phyloP scores from a whole-genome alignment of 2,329 filamentous ascomycete species.

The Claviceps digitariae region DNA sequence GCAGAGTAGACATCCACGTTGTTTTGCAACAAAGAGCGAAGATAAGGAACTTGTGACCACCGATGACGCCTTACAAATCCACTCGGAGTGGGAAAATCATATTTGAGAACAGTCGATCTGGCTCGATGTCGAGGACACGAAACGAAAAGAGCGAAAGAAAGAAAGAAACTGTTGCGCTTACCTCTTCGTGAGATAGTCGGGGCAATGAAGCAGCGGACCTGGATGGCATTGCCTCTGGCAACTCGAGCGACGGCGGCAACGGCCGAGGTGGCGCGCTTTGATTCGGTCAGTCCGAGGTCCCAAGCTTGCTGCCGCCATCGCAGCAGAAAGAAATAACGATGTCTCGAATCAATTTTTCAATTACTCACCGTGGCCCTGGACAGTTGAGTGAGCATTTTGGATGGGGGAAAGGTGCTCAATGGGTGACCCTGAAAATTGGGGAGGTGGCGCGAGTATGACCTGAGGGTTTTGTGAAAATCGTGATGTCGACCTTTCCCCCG shows the following conservation, averaged over 20 bases:
- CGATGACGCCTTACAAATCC: neutral
- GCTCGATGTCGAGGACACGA: neutral
- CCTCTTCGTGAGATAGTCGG: slow-evolving; percentile 48
- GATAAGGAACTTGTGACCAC: neutral
- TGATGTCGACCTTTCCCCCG: slow-evolving; percentile 21
- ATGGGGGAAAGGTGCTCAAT: slow-evolving; percentile 34
- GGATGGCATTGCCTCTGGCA: slow-evolving; percentile 27
- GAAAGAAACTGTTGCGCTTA: slow-evolving; percentile 25
- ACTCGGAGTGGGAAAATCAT: neutral
- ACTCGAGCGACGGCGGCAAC: slow-evolving; percentile 34
- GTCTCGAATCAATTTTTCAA: neutral
- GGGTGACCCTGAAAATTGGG: slow-evolving; percentile 18
- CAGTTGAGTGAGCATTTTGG: slow-evolving; percentile 43
- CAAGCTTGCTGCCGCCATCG: neutral
- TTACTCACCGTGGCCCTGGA: slow-evolving; percentile 41
- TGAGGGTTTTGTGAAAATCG: slow-evolving; percentile 34
- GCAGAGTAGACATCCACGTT: neutral
- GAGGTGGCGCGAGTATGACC: slow-evolving; percentile 16
- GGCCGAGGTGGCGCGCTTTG: slow-evolving; percentile 38
- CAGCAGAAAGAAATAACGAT: neutral
- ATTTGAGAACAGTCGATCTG: neutral
- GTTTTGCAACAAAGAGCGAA: neutral
- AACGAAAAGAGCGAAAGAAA: neutral
- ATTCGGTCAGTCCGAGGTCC: neutral
- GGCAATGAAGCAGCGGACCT: slow-evolving; percentile 44